Evolutionary conservation across 257 asterid genomes (phyloP).

Genomic region (Solanum medicagineum): DNA sequence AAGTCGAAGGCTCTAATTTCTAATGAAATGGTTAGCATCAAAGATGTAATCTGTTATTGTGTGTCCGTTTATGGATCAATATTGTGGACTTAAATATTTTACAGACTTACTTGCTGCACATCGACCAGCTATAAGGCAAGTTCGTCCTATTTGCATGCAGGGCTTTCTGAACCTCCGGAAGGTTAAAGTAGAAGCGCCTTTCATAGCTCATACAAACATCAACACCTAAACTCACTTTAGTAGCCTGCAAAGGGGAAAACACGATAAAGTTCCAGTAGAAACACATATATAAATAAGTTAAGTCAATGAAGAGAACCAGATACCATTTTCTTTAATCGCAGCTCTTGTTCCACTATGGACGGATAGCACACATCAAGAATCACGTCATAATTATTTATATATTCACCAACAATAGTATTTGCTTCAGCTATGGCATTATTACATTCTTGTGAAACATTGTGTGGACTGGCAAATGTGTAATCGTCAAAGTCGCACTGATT

Average conservation of each 20-base stretch:
- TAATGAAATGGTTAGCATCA: background rate
- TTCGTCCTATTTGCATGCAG: conserved; percentile 90
- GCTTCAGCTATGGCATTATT: conserved; percentile 53
- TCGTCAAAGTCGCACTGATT: conserved; percentile 82
- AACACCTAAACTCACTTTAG: conserved; percentile 69
- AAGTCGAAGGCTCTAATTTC: background rate
- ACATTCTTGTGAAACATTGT: conserved; percentile 59
- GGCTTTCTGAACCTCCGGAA: conserved; percentile 90
- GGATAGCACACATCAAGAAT: conserved; percentile 96
- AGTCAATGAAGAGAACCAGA: background rate
- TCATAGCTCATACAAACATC: conserved; percentile 89
- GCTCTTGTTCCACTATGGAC: conserved; percentile 82
- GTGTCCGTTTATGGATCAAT: background rate
- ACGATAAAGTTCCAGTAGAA: background rate
- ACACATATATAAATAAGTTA: background rate
- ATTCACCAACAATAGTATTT: conserved; percentile 53
- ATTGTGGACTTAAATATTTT: background rate
- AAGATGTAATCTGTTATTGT: background rate
- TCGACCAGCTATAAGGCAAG: conserved; percentile 65
- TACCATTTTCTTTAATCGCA: conserved; percentile 71
- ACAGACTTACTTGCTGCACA: conserved; percentile 61
- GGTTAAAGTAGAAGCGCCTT: conserved; percentile 75
- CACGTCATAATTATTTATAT: conserved; percentile 71
- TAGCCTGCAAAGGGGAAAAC: conserved; percentile 41
- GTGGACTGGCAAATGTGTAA: conserved; percentile 59